Conservation (phyloP, 2,329 filamentous ascomycete species). For the Pseudogymnoascus destructans region DNA sequence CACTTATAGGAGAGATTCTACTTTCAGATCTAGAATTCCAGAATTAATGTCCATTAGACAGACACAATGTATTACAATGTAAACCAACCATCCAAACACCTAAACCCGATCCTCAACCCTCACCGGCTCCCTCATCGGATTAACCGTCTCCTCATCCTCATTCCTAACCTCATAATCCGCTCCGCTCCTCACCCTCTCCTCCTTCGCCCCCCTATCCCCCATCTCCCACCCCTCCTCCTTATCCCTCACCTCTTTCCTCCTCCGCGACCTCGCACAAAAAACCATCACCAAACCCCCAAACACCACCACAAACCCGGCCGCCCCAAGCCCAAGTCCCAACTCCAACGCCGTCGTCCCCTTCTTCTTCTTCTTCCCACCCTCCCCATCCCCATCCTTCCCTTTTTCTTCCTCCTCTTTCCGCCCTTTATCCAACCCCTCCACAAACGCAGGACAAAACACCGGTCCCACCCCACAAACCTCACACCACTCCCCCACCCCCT, state of each 20-base stretch:
- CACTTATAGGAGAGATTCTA: too few species aligned
- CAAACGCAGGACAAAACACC: slow-evolving; percentile 40
- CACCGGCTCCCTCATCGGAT: background rate
- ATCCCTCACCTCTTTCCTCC: background rate
- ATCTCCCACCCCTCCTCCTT: background rate
- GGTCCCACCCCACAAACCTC: slow-evolving; percentile 55
- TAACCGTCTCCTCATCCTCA: background rate
- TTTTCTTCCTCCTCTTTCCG: slow-evolving; percentile 26
- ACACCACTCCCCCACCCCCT: slow-evolving; percentile 43
- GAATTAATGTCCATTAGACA: background rate
- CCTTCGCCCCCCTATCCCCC: background rate
- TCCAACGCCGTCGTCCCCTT: slow-evolving; percentile 16
- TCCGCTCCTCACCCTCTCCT: background rate
- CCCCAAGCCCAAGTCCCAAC: slow-evolving; percentile 7
- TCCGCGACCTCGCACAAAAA: background rate
- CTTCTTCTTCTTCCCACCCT: slow-evolving; percentile 22
- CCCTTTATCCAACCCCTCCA: slow-evolving; percentile 40
- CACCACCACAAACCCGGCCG: background rate
- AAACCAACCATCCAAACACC: background rate
- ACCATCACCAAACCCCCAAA: background rate
- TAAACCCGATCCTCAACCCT: background rate
- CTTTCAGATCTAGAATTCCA: too few species aligned
- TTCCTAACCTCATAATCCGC: background rate
- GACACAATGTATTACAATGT: background rate
- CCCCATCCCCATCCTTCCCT: slow-evolving; percentile 16